A percentile compares a stretch with the other conserved stretches of the same genome.
These are phyloP conservation scores for Phoenix dactylifera DNA, from an alignment of 176 grass and related monocot genomes.

Conservation along the genomic window DNA sequence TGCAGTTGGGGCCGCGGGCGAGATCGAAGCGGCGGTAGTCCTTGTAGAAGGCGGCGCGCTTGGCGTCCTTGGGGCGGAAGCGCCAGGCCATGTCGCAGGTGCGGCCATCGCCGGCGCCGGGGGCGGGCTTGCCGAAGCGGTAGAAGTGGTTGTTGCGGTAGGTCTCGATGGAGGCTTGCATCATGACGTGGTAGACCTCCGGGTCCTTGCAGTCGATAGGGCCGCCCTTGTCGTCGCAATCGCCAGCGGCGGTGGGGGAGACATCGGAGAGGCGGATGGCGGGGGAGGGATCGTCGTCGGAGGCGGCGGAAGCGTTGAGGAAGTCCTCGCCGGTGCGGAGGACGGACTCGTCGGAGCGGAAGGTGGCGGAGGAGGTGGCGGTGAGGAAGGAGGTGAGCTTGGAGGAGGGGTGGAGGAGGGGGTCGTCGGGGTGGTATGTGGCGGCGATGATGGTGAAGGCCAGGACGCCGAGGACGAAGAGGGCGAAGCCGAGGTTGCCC, in stretches of 20 bases:
- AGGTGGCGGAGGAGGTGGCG: slow-evolving; percentile 16
- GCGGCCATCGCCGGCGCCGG: background rate
- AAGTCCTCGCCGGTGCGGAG: slow-evolving; percentile 15
- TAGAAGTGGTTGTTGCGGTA: slow-evolving; percentile 10
- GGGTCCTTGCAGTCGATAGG: slow-evolving; percentile 4
- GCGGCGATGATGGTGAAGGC: slow-evolving; percentile 10
- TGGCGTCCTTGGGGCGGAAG: slow-evolving; percentile 10
- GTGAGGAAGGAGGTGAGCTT: slow-evolving; percentile 16
- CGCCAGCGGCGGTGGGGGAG: background rate
- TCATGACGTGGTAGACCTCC: slow-evolving; percentile 14
- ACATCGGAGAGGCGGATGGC: slow-evolving; percentile 5
- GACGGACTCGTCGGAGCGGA: slow-evolving; percentile 4
- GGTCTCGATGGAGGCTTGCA: slow-evolving; percentile 7
- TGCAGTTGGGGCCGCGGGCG: slow-evolving; percentile 44
- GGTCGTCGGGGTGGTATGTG: slow-evolving; percentile 14
- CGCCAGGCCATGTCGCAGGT: slow-evolving; percentile 14
- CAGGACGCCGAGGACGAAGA: slow-evolving; percentile 1
- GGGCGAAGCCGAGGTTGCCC: slow-evolving; percentile 10
- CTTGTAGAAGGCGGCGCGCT: background rate
- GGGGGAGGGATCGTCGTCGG: background rate
- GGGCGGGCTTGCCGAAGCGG: slow-evolving; percentile 9
- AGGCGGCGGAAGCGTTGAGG: background rate
- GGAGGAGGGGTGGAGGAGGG: slow-evolving; percentile 5
- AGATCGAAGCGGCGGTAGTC: slow-evolving; percentile 89
- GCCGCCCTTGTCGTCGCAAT: background rate